Evolutionary conservation across 148 eudicot genomes (phyloP).

Genomic region (Talinum fruticosum): DNA sequence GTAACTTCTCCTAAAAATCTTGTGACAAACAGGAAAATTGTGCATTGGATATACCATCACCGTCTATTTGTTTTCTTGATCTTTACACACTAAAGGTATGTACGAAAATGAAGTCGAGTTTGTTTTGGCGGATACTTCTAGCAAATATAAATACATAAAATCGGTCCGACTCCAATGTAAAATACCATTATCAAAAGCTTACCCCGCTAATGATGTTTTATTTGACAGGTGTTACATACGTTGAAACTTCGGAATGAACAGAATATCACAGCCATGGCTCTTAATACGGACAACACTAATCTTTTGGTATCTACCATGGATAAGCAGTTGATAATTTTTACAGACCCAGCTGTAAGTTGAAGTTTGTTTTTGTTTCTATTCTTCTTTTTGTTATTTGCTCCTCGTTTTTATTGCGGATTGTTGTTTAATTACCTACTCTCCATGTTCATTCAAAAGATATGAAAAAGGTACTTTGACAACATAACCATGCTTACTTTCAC

Average conservation of each 20-base stretch:
- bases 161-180: neutral
- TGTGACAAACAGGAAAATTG: constrained; percentile 33
- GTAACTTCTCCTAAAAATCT: constrained; percentile 26
- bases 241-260: constrained; percentile 73
- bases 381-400: neutral
- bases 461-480: neutral
- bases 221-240: constrained; percentile 68
- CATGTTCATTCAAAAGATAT: neutral
- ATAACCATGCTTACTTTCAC: neutral
- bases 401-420: neutral
- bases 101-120: neutral
- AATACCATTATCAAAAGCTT: neutral
- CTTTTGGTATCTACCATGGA: constrained; percentile 86
- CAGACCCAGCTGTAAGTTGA: constrained; percentile 91
- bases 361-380: constrained; percentile 3
- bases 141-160: neutral
- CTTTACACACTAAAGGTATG: constrained; percentile 67
- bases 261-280: constrained; percentile 77
- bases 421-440: neutral
- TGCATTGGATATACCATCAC: constrained; percentile 50
- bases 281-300: constrained; percentile 85
- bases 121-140: neutral
- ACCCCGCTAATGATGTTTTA: constrained; percentile 17
- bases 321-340: constrained; percentile 78
- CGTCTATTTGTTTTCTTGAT: constrained; percentile 89